phyloP scores from a whole-genome alignment of 441 rosid genomes.

The Breynia disticha region DNA sequence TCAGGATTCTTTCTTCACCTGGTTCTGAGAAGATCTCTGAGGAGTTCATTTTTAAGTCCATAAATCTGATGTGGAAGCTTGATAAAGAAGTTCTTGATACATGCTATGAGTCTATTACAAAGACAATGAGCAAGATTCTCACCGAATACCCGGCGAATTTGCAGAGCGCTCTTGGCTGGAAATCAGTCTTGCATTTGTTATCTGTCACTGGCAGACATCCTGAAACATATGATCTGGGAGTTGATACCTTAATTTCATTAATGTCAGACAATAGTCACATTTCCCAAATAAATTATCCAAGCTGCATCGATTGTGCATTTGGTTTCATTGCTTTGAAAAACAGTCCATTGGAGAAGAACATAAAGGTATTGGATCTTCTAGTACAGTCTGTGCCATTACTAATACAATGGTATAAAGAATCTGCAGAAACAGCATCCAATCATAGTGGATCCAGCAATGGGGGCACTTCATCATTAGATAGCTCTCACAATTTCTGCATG shows the following conservation, averaged over 20 bases:
- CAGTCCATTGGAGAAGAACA: constrained; percentile 66
- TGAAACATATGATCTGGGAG: constrained; percentile 62
- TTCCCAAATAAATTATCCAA: constrained; percentile 45
- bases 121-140: constrained; percentile 49
- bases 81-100: constrained; percentile 79
- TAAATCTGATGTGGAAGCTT: constrained; percentile 77
- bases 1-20: constrained; percentile 40
- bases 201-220: constrained; percentile 61
- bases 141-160: constrained; percentile 46
- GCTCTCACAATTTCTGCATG: constrained; percentile 21
- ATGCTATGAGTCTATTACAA: constrained; percentile 45
- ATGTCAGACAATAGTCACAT: constrained; percentile 44
- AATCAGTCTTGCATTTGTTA: constrained; percentile 58
- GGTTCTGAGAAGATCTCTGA: constrained; percentile 41
- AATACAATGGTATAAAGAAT: constrained; percentile 45
- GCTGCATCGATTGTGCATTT: constrained; percentile 69
- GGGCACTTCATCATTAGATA: constrained; percentile 40
- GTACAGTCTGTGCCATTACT: constrained; percentile 48
- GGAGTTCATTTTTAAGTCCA: constrained; percentile 66
- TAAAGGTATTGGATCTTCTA: constrained; percentile 58
- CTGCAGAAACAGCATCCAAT: constrained; percentile 32
- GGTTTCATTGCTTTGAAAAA: constrained; percentile 64
- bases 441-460: constrained; percentile 39
- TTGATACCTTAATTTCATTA: constrained; percentile 51
- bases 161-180: constrained; percentile 72